Evolutionary conservation across 208 protist genomes (phyloP).

Genomic region (Leptomonas seymouri): DNA sequence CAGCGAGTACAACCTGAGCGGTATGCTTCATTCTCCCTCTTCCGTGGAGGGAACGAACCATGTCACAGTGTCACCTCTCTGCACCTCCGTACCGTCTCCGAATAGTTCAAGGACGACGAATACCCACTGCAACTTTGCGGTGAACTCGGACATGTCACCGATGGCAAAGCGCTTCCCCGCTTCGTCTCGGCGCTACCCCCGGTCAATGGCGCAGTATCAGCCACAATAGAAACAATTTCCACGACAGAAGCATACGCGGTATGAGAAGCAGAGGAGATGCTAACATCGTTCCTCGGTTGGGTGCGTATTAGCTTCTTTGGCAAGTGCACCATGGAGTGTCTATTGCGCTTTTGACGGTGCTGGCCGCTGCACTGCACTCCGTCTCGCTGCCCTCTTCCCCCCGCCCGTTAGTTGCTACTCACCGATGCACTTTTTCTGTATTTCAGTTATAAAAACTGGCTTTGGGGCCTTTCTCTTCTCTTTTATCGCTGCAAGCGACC

Average conservation of each 20-base stretch:
- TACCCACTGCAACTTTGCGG: not conserved
- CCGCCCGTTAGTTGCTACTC: no score
- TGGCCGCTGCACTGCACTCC: no score
- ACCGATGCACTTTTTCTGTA: no score
- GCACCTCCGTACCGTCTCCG: not conserved
- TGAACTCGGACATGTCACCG: not conserved
- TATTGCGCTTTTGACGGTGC: no score
- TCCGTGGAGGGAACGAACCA: not conserved
- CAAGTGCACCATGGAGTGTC: no score
- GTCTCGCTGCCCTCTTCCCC: no score
- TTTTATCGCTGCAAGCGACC: no score
- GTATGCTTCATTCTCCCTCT: not conserved
- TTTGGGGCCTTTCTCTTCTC: no score
- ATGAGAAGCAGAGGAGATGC: no score
- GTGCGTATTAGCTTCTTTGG: no score
- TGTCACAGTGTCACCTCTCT: not conserved
- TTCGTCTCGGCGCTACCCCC: not conserved
- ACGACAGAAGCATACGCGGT: not conserved
- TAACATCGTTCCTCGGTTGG: no score
- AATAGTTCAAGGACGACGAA: not conserved
- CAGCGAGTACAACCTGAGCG: not conserved
- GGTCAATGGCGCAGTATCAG: not conserved
- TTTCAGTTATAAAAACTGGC: no score
- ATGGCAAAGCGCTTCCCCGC: constrained; percentile 1
- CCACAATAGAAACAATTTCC: not conserved